These are phyloP conservation scores for Mortierella sp. DNA, from an alignment of 371 early-diverging fungal species.

Conservation along the genomic window DNA sequence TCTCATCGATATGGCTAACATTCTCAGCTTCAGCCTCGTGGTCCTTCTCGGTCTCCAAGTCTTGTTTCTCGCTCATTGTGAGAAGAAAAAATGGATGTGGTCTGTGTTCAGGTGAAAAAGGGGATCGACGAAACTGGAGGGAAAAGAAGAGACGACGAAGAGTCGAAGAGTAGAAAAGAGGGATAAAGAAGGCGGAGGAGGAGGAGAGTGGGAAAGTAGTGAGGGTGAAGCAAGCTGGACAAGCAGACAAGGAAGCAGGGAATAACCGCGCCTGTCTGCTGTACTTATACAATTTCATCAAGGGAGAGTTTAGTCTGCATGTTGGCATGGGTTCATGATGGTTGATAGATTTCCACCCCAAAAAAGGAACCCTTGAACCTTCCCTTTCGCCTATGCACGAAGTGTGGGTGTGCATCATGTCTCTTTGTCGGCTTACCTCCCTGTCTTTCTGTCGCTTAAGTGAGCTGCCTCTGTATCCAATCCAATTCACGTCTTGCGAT, in stretches of 20 bases:
- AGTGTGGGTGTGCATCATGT: no score
- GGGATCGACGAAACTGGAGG: not conserved
- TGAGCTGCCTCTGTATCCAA: no score
- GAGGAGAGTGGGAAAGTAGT: not conserved
- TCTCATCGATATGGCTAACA: not conserved
- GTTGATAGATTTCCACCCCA: no score
- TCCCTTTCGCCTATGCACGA: no score
- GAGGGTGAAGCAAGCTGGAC: constrained; percentile 6
- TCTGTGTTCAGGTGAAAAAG: no score
- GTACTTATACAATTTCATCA: not conserved
- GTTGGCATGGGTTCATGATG: no score
- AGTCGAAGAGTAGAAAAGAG: not conserved
- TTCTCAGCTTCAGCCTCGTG: not conserved
- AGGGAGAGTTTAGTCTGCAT: no score
- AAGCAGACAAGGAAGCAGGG: constrained; percentile 14
- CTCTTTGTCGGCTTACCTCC: no score
- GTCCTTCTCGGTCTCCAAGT: constrained; percentile 1
- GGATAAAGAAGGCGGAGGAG: not conserved
- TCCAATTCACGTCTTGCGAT: no score
- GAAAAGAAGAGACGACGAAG: no score
- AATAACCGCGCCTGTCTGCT: not conserved
- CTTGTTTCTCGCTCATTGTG: constrained; percentile 14
- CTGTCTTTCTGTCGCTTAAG: no score
- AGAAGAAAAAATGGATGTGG: not conserved
- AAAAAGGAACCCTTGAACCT: no score